Percentiles rank a stretch among this genome's conserved stretches.
phyloP scores from a whole-genome alignment of 2,329 filamentous ascomycete species.

The Endothia cerciana region DNA sequence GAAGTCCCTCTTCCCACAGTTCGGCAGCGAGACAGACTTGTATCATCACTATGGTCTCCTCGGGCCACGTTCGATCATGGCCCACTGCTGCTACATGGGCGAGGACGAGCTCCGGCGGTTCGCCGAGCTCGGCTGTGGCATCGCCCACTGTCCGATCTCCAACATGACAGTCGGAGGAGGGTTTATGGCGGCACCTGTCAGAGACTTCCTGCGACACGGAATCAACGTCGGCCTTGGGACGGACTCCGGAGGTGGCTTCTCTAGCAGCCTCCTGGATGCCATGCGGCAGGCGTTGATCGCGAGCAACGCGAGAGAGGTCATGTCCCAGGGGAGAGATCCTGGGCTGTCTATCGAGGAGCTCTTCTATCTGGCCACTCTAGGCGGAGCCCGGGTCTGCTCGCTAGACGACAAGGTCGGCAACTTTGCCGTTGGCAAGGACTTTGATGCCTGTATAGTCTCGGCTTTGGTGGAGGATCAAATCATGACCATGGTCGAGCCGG shows the following conservation, averaged over 20 bases:
- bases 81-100: slow-evolving; percentile 67
- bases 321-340: slow-evolving; percentile 45
- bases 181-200: slow-evolving; percentile 64
- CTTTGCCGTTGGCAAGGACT: slow-evolving; percentile 63
- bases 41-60: slow-evolving; percentile 62
- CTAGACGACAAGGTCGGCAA: slow-evolving; percentile 58
- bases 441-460: slow-evolving; percentile 60
- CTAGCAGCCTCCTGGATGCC: slow-evolving; percentile 60
- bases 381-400: slow-evolving; percentile 62
- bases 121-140: slow-evolving; percentile 53
- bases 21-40: slow-evolving; percentile 61
- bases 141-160: slow-evolving; percentile 67
- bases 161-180: slow-evolving; percentile 67
- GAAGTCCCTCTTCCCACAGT: slow-evolving; percentile 57
- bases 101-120: slow-evolving; percentile 58
- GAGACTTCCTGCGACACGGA: slow-evolving; percentile 58
- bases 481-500: slow-evolving; percentile 57
- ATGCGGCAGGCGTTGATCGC: slow-evolving; percentile 63
- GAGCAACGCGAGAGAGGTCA: slow-evolving; percentile 51
- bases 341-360: slow-evolving; percentile 54
- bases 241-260: slow-evolving; percentile 66
- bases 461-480: slow-evolving; percentile 44
- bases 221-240: slow-evolving; percentile 71
- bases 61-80: slow-evolving; percentile 60
- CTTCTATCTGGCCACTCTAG: slow-evolving; percentile 64